Base-by-base conservation (phyloP, 106 monocot species). In the Allium fistulosum region DNA sequence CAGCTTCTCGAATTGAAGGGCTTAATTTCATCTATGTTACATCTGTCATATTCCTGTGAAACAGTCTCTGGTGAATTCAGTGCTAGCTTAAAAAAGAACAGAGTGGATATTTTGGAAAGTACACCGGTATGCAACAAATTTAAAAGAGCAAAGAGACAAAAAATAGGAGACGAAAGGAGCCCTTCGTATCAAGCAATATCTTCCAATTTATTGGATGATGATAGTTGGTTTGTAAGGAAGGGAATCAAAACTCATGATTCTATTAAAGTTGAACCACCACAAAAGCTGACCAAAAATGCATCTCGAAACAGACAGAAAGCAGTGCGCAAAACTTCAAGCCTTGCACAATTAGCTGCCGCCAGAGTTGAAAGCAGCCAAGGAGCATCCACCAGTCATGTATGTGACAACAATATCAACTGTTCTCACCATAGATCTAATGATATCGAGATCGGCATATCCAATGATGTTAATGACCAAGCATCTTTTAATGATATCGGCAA, bases 331-430 rank as follows among this genome's bases (percentile, higher is more conserved):
- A 99, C 90, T 62, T 89, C 88, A 75, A 90, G 89, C 79, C 81
- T 99, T 14, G 82, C 89, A 22, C 97, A 93, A 48, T 84, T 99
- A 58, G 82, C 81, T 58, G 80, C 92, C 72, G 69, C 86, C 67
- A 80, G 97, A 73, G 92, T 93, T 75, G 92, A 92, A 68, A 76
- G 92, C 62, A 92, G 92, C 71, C 92, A 99, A 26, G 89, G 97
- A 49, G 90, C 97, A 61, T 99, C 97, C 48, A 93, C 90, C 46
- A 99, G 97, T 79, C 92, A 99, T 81, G 78, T 93, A 17, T 99
- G 97, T 69, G 90, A 99, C 63, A 87, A 63, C 68, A 99, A 93
- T 57, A 55, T 85, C 55, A 77, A 50, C 61, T 99, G 97, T 51
- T 72, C 84, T 48, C 84, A 87, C 59, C 86, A 92, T 63, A 92